Conservation (phyloP, 2,329 filamentous ascomycete species). For the Emericellopsis atlantica region DNA sequence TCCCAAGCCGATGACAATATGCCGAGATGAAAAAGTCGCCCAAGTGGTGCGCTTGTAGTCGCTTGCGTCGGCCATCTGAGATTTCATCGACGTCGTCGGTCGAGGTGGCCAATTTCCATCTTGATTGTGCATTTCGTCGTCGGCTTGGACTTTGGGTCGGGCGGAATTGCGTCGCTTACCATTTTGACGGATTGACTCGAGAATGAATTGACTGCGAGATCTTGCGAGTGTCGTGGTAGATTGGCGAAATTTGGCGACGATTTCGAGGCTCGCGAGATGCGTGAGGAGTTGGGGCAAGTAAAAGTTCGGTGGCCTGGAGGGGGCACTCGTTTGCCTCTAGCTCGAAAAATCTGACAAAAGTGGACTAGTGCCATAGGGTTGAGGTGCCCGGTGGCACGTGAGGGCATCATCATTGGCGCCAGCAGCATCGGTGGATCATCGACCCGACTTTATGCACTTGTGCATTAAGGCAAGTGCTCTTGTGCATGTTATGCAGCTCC, state of each 20-base stretch:
- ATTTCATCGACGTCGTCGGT: not conserved
- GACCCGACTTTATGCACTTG: not conserved
- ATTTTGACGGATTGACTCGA: constrained; percentile 50
- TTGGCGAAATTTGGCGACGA: constrained; percentile 44
- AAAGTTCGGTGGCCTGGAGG: constrained; percentile 32
- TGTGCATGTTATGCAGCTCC: not conserved
- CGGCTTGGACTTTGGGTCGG: not conserved
- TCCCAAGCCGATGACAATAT: not conserved
- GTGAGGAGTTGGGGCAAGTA: constrained; percentile 31
- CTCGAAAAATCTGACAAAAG: constrained; percentile 24
- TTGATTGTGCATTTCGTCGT: not conserved
- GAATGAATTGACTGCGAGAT: constrained; percentile 24
- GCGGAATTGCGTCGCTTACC: constrained; percentile 37
- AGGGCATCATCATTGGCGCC: constrained; percentile 11
- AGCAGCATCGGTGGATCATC: constrained; percentile 1
- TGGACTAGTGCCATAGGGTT: constrained; percentile 25
- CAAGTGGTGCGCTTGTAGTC: not conserved
- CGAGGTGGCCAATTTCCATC: not conserved
- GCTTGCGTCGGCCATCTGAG: not conserved
- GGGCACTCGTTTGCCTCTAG: constrained; percentile 18
- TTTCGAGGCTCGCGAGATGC: constrained; percentile 36
- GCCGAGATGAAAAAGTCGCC: not conserved
- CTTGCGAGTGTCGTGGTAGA: constrained; percentile 32
- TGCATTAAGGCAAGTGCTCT: not conserved
- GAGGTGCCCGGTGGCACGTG: constrained; percentile 22